Percentiles rank a stretch among this genome's conserved stretches.
These are phyloP conservation scores for Xylaria sp. DNA, from an alignment of 2,329 filamentous ascomycete species.

Conservation along the genomic window DNA sequence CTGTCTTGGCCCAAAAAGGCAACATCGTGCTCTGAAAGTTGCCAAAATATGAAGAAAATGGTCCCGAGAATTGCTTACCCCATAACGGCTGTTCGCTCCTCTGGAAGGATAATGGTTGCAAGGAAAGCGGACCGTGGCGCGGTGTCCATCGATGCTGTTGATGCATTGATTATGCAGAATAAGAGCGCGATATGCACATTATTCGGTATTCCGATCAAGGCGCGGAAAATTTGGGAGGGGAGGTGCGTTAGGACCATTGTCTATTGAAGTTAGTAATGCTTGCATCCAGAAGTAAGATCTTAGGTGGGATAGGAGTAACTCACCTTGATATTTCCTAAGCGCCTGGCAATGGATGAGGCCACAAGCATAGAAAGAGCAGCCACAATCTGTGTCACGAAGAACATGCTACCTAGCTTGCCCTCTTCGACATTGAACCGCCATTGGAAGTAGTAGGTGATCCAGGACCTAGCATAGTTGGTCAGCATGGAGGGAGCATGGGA, in stretches of 20 bases:
- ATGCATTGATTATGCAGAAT: constrained; percentile 70
- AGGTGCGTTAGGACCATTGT: constrained; percentile 82
- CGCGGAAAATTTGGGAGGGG: constrained; percentile 72
- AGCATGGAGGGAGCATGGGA: constrained; percentile 21
- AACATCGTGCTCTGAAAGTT: too few species aligned
- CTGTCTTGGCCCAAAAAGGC: too few species aligned
- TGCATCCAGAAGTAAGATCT: not conserved
- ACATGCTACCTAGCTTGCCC: constrained; percentile 63
- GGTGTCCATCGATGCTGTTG: constrained; percentile 74
- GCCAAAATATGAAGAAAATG: too few species aligned
- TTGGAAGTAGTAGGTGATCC: constrained; percentile 68
- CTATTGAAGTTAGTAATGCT: constrained; percentile 46
- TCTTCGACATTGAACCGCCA: constrained; percentile 59
- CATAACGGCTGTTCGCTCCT: constrained; percentile 77
- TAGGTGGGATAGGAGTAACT: constrained; percentile 43
- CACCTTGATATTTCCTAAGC: constrained; percentile 71
- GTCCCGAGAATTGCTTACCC: constrained; percentile 51
- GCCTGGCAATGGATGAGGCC: constrained; percentile 64
- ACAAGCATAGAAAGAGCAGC: constrained; percentile 62
- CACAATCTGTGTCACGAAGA: constrained; percentile 64
- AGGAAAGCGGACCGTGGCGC: constrained; percentile 77
- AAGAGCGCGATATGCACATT: constrained; percentile 64
- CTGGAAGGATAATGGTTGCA: constrained; percentile 69
- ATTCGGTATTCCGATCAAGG: constrained; percentile 68
- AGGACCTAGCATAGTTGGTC: constrained; percentile 60